These are phyloP conservation scores for Pseudogymnoascus sp. DNA, from an alignment of 2,329 filamentous ascomycete species.

Conservation along the genomic window DNA sequence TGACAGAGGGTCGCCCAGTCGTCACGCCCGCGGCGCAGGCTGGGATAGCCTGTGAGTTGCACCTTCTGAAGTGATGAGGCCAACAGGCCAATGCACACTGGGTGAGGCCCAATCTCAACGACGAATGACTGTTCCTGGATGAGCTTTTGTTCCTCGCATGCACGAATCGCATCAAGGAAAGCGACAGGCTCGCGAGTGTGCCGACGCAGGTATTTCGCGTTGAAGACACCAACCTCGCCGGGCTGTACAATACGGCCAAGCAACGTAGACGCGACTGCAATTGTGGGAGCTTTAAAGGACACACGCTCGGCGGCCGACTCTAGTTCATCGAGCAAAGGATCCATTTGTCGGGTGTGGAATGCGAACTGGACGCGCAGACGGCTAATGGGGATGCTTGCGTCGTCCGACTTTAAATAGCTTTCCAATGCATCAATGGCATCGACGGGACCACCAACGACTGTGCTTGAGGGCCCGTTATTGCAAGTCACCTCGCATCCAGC, in stretches of 20 bases:
- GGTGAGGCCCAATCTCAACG: slow-evolving; percentile 64
- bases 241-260: slow-evolving; percentile 46
- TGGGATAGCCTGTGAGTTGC: slow-evolving; percentile 28
- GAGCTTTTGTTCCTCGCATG: slow-evolving; percentile 45
- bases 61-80: slow-evolving; percentile 48
- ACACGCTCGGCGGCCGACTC: slow-evolving; percentile 42
- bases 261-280: slow-evolving; percentile 59
- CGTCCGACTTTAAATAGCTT: not conserved
- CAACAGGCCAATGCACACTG: slow-evolving; percentile 58
- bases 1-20: slow-evolving; percentile 45
- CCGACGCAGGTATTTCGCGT: slow-evolving; percentile 51
- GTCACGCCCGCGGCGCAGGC: slow-evolving; percentile 44
- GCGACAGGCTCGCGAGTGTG: slow-evolving; percentile 60
- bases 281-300: slow-evolving; percentile 43
- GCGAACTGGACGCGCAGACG: slow-evolving; percentile 56
- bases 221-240: slow-evolving; percentile 42
- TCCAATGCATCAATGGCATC: not conserved
- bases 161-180: slow-evolving; percentile 52
- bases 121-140: slow-evolving; percentile 59
- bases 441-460: not conserved
- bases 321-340: slow-evolving; percentile 50
- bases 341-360: slow-evolving; percentile 56
- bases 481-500: not conserved
- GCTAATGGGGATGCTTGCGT: slow-evolving; percentile 30
- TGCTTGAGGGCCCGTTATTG: not conserved